These are phyloP conservation scores for Cercospora canescens DNA, from an alignment of 2,329 filamentous ascomycete genomes.

Conservation along the genomic window DNA sequence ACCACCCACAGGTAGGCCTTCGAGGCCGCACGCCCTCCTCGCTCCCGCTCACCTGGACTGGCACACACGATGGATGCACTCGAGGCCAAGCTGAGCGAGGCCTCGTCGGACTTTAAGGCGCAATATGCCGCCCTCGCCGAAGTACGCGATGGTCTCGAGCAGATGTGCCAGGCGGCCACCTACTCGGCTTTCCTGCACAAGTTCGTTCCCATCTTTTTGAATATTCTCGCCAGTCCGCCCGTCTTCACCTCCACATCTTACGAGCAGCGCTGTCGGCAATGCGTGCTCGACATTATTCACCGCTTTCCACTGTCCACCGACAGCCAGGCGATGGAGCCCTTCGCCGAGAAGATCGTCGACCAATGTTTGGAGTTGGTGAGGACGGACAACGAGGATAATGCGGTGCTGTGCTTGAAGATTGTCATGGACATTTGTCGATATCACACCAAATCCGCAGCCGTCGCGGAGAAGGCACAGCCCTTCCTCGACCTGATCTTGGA, in stretches of 20 bases:
- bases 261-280: constrained; percentile 93
- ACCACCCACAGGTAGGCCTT: background rate
- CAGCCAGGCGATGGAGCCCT: constrained; percentile 77
- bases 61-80: constrained; percentile 41
- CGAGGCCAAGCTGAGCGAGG: constrained; percentile 49
- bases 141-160: constrained; percentile 87
- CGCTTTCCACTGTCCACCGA: constrained; percentile 68
- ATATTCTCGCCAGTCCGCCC: constrained; percentile 78
- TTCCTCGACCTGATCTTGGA: constrained; percentile 93
- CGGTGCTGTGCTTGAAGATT: constrained; percentile 96
- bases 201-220: constrained; percentile 86
- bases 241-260: constrained; percentile 88
- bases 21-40: background rate
- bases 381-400: constrained; percentile 97
- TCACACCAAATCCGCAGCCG: constrained; percentile 69
- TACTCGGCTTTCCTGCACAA: constrained; percentile 83
- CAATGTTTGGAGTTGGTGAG: constrained; percentile 85
- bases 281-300: constrained; percentile 91
- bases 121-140: constrained; percentile 82
- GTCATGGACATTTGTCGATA: constrained; percentile 96
- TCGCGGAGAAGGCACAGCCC: constrained; percentile 78
- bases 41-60: background rate
- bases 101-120: constrained; percentile 65
- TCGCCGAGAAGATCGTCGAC: constrained; percentile 85
- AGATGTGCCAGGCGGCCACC: constrained; percentile 74